A percentile compares a stretch with the other conserved stretches of the same genome.
These are phyloP conservation scores for Cryptomeria japonica DNA, from an alignment of 75 land plant species.

Conservation along the genomic window DNA sequence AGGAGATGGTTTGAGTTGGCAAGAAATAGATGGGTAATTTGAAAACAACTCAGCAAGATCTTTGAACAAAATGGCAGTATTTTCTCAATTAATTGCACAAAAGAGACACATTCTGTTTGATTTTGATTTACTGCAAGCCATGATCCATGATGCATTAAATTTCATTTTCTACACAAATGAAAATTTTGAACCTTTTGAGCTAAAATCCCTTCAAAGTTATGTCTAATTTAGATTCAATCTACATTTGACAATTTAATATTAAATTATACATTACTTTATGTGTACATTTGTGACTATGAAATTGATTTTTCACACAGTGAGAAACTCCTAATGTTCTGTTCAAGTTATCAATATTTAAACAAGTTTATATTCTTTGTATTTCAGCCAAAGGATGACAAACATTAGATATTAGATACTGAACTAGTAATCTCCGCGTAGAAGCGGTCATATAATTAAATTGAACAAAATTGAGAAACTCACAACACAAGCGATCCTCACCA, in stretches of 20 bases:
- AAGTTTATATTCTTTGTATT: neutral
- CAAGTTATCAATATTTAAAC: neutral
- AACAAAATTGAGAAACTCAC: neutral
- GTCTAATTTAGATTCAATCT: neutral
- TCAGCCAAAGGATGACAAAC: neutral
- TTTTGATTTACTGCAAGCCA: neutral
- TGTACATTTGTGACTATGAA: neutral
- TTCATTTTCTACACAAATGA: neutral
- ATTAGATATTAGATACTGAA: neutral
- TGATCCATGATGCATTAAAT: neutral
- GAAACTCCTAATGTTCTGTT: neutral
- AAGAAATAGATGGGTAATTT: too few relatives aligned
- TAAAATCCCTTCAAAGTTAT: neutral
- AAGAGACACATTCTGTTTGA: neutral
- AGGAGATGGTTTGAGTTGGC: neutral
- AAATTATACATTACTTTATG: neutral
- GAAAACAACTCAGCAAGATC: neutral
- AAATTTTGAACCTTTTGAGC: neutral
- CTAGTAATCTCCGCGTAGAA: neutral
- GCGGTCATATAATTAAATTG: neutral
- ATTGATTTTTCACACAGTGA: neutral
- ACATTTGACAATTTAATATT: neutral
- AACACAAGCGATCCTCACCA: neutral
- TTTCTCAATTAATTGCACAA: neutral
- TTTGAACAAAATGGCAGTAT: neutral